Evolutionary conservation across 371 early-diverging fungal species (phyloP).

Genomic region (Haplosporangium sp.): DNA sequence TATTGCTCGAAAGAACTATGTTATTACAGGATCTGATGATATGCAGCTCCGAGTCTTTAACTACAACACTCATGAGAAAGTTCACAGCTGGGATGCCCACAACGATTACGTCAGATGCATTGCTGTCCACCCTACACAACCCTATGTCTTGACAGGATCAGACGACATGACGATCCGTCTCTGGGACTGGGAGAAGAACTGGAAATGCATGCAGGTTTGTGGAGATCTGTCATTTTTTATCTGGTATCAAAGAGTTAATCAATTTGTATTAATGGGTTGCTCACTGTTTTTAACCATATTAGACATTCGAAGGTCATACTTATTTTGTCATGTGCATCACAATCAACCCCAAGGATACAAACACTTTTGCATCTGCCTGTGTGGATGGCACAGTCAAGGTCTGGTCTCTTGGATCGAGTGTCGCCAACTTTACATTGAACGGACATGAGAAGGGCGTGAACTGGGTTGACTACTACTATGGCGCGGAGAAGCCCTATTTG

Average conservation of each 20-base stretch:
- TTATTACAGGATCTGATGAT: conserved; percentile 97
- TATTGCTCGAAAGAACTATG: conserved; percentile 96
- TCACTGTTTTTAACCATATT: background rate
- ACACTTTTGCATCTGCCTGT: conserved; percentile 96
- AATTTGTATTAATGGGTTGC: too few relatives aligned
- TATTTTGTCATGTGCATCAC: conserved; percentile 97
- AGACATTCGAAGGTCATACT: conserved; percentile 97
- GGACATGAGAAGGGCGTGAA: conserved; percentile 98
- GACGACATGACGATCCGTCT: conserved; percentile 99
- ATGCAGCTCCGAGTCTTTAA: conserved; percentile 98
- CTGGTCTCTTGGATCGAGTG: conserved; percentile 87
- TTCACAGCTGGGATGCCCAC: conserved; percentile 97
- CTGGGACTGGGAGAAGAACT: conserved; percentile 99
- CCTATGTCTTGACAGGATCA: conserved; percentile 92
- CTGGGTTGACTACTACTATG: conserved; percentile 94
- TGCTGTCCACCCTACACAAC: conserved; percentile 95
- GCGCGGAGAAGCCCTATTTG: conserved; percentile 95
- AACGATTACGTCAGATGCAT: conserved; percentile 98
- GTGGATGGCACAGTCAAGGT: conserved; percentile 95
- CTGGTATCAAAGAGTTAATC: too few relatives aligned
- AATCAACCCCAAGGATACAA: conserved; percentile 97
- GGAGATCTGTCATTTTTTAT: background rate
- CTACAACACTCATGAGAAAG: conserved; percentile 99
- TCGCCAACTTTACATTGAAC: conserved; percentile 93
- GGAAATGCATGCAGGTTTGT: conserved; percentile 91